Conservation (phyloP, 495 filamentous ascomycete species). For the Aspergillus nidulans region DNA sequence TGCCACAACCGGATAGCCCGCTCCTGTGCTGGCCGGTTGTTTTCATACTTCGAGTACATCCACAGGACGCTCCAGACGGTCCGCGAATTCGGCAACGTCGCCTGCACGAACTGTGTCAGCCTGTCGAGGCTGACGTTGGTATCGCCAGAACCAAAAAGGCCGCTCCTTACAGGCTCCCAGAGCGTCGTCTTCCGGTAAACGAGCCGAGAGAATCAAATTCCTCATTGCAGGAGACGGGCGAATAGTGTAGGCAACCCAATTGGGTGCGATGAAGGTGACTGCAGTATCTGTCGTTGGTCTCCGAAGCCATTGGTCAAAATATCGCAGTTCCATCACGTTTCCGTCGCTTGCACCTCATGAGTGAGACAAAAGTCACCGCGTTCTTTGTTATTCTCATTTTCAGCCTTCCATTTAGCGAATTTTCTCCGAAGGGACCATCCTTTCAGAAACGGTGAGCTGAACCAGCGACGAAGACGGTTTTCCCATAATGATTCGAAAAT, state of each 20-base stretch:
- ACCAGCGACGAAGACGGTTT: slow-evolving; percentile 55
- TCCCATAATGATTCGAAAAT: slow-evolving; percentile 50
- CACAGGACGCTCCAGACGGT: no score
- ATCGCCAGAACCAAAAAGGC: no score
- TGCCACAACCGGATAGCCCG: no score
- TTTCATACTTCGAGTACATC: no score
- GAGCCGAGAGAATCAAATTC: not conserved
- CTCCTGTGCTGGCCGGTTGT: no score
- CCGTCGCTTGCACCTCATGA: not conserved
- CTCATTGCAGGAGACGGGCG: not conserved
- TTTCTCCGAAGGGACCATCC: not conserved
- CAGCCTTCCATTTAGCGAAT: not conserved
- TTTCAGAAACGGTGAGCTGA: slow-evolving; percentile 4
- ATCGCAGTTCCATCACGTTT: not conserved
- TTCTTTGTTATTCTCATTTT: not conserved
- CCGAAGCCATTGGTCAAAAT: not conserved
- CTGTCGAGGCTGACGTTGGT: no score
- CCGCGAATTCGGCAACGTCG: no score
- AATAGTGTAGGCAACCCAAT: not conserved
- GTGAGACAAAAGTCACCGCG: not conserved
- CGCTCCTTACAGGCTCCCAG: not conserved
- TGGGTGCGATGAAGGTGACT: not conserved
- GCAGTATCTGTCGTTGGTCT: not conserved
- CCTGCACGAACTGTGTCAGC: no score
- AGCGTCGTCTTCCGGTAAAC: not conserved